These are phyloP conservation scores for Petunia axillaris DNA, from an alignment of 257 asterid genomes.

Conservation along the genomic window DNA sequence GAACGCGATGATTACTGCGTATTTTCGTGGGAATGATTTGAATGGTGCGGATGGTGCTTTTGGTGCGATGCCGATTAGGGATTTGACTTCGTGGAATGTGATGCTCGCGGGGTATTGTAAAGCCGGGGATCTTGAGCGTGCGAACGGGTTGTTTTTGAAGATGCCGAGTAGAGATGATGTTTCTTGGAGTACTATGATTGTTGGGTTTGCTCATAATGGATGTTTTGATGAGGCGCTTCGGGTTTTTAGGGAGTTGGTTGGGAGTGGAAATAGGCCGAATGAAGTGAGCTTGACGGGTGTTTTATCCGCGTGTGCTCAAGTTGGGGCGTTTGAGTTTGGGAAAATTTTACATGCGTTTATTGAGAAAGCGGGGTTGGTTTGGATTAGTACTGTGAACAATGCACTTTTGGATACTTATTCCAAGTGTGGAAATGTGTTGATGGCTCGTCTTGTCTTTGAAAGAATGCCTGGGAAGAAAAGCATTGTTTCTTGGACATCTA, in stretches of 20 bases:
- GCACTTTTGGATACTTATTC: conserved; percentile 78
- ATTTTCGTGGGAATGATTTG: conserved; percentile 56
- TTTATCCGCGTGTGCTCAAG: conserved; percentile 78
- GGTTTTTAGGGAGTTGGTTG: conserved; percentile 55
- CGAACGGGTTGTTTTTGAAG: conserved; percentile 51
- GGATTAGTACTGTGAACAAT: conserved; percentile 72
- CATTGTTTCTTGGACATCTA: conserved; percentile 77
- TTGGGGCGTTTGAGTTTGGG: conserved; percentile 71
- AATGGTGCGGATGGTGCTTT: conserved; percentile 62
- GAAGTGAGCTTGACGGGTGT: conserved; percentile 82
- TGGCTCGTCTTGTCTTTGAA: conserved; percentile 72
- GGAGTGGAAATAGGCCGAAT: conserved; percentile 58
- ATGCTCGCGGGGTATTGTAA: conserved; percentile 80
- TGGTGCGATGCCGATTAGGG: conserved; percentile 55
- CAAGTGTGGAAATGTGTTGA: conserved; percentile 70
- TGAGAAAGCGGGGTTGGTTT: conserved; percentile 63
- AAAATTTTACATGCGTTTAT: conserved; percentile 63
- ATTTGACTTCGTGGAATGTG: conserved; percentile 66
- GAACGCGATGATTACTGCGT: conserved; percentile 76
- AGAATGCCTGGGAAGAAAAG: conserved; percentile 63
- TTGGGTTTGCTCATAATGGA: conserved; percentile 59
- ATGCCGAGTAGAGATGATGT: conserved; percentile 68
- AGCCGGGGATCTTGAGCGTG: conserved; percentile 60
- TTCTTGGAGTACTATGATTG: conserved; percentile 87
- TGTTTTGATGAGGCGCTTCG: conserved; percentile 54